Percentiles rank a stretch among this genome's conserved stretches.
Evolutionary conservation across 495 filamentous ascomycete genomes (phyloP).

Genomic region (Aspergillus nidulans): DNA sequence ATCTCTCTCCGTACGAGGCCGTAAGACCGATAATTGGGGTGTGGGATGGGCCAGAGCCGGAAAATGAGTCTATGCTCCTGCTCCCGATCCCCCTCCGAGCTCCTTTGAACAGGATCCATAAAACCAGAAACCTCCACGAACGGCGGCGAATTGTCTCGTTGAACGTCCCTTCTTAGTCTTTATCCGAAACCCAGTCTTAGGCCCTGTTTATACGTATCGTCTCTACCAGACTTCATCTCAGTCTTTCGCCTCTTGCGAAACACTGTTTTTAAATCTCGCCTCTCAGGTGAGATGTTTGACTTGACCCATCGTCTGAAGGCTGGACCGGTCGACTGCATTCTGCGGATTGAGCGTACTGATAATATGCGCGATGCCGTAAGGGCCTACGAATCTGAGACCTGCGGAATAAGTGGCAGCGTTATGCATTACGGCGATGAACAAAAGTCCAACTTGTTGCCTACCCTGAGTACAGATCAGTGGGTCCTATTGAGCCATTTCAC

Average conservation of each 20-base stretch:
- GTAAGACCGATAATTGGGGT: slow-evolving; percentile 8
- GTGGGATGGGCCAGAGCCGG: not conserved
- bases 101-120: slow-evolving; percentile 1
- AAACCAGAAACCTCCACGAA: not conserved
- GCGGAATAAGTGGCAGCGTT: too few relatives aligned
- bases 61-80: slow-evolving; percentile 4
- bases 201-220: too few relatives aligned
- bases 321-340: not conserved
- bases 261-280: not conserved
- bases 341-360: not conserved
- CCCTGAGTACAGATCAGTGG: not conserved
- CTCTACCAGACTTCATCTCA: not conserved
- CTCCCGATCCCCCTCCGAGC: not conserved
- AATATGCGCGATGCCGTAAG: slow-evolving; percentile 1
- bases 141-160: slow-evolving; percentile 4
- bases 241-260: not conserved
- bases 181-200: not conserved
- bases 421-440: not conserved
- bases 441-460: not conserved
- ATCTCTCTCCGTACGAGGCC: not conserved
- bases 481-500: not conserved
- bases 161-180: not conserved
- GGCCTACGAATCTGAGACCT: not conserved
- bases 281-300: not conserved
- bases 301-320: not conserved